Percentiles rank a stretch among this genome's conserved stretches.
These are phyloP conservation scores for Rubroshorea leprosula DNA, from an alignment of 345 rosid species.

Conservation along the genomic window DNA sequence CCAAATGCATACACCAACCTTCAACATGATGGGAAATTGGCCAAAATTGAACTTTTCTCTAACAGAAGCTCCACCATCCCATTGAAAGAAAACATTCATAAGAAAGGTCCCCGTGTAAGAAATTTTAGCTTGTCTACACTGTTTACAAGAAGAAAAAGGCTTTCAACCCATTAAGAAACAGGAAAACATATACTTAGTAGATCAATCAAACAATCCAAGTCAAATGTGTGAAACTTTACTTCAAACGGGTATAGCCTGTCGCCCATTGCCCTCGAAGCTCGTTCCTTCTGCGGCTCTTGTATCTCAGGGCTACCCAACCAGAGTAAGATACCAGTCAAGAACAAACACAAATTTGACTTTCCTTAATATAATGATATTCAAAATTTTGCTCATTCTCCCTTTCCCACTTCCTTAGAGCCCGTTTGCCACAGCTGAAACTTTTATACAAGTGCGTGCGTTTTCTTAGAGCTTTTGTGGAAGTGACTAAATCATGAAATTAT, in stretches of 20 bases:
- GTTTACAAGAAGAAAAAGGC: constrained; percentile 16
- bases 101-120: constrained; percentile 67
- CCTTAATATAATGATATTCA: too few species aligned
- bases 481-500: too few species aligned
- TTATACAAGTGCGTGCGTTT: too few species aligned
- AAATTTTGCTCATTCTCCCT: too few species aligned
- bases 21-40: constrained; percentile 78
- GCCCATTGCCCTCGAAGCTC: constrained; percentile 26
- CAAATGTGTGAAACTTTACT: constrained; percentile 29
- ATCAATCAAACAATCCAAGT: background rate
- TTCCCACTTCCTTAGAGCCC: too few species aligned
- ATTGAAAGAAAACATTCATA: constrained; percentile 56
- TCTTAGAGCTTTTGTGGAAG: too few species aligned
- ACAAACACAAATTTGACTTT: constrained; percentile 21
- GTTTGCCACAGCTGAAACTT: too few species aligned
- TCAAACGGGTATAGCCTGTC: constrained; percentile 62
- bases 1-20: too few species aligned
- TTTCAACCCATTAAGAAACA: constrained; percentile 5
- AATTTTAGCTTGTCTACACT: constrained; percentile 85
- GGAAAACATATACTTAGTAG: background rate
- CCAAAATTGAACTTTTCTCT: constrained; percentile 67
- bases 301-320: constrained; percentile 51
- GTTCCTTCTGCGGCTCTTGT: constrained; percentile 53
- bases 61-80: constrained; percentile 30
- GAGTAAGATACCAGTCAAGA: constrained; percentile 58